Base-by-base conservation (phyloP, 2,329 filamentous ascomycete species). In the Trichophyton simii region DNA sequence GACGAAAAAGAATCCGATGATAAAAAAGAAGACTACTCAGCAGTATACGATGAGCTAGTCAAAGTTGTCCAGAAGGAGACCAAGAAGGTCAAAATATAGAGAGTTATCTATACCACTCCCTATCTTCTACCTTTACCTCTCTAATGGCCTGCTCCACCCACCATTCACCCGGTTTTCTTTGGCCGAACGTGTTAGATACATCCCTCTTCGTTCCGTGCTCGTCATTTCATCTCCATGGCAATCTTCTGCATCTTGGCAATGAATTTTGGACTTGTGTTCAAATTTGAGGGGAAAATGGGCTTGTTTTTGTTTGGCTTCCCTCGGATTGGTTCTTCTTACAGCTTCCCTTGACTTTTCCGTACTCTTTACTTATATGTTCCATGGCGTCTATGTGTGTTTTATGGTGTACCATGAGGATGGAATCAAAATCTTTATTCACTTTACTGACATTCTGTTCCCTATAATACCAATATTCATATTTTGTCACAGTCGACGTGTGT, bases 11-110 rank as follows among this genome's bases (percentile, higher is more conserved):
- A 74, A 55, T 77, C 73, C 20, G 73, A 70, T 52, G 77, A 75
- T 44, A 77, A 78, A 55, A 68, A 70, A 58, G 74, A 76, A 65
- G 78, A 78, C 62, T 83, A 80, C 68, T 75, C 72, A 63, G 79
- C 82, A 69, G 76, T 78, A 5, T 84, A 79, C 68, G 77, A 74
- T 55, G 81, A 83, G 65, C 71, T 86, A 67, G 76, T 79, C 64
- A 84, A 84, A 75, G 68, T 84, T 62, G 82, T 82, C 48, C 69
- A 78, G 66, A 85, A 85, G 77, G 81, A 85, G 70, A 75, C 74
- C 57, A 78, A 80, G 73, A 78, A 76, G 64, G 80, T 84, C 62
- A 81, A 78, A 73, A 77, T 85, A 67, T 79, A 71, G 42, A 57
- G 52, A 34, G 31, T n/a, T 18, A n/a, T 31, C 15, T 38, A 38